These are phyloP conservation scores for Phaseolus lunatus DNA, from an alignment of 306 rosid genomes.

Conservation along the genomic window DNA sequence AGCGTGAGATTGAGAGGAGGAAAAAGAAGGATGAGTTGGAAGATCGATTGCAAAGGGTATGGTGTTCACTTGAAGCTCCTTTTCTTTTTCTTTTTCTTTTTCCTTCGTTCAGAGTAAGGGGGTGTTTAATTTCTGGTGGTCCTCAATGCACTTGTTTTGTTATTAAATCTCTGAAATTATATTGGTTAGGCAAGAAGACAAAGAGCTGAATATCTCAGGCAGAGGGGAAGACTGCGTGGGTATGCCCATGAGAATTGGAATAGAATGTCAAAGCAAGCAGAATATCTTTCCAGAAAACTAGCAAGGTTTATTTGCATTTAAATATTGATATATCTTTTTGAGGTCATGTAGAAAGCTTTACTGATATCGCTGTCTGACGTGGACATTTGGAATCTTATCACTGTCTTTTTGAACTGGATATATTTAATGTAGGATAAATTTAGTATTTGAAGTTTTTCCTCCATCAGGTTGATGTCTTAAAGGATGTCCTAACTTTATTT, in stretches of 20 bases:
- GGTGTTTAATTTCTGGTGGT: not conserved
- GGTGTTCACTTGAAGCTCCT: conserved; percentile 30
- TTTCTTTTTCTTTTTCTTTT: not conserved
- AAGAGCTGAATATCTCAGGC: conserved; percentile 90
- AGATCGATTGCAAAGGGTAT: conserved; percentile 90
- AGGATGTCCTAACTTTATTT: conserved; percentile 32
- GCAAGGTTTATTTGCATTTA: conserved; percentile 68
- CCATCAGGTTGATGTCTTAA: not conserved
- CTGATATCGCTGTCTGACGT: conserved; percentile 1
- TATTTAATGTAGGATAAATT: not conserved
- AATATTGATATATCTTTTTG: not conserved
- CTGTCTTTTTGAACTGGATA: conserved; percentile 2
- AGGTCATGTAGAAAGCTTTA: conserved; percentile 20
- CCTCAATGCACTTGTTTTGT: conserved; percentile 29
- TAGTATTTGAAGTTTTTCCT: conserved; percentile 18
- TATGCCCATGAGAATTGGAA: conserved; percentile 57
- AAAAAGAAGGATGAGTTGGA: conserved; percentile 80
- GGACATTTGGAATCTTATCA: no score
- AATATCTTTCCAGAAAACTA: conserved; percentile 71
- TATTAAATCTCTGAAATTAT: conserved; percentile 31
- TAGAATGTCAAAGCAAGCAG: conserved; percentile 75
- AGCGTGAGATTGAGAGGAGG: conserved; percentile 91
- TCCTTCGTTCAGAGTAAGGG: no score
- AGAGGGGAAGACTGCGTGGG: conserved; percentile 68
- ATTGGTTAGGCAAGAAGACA: conserved; percentile 78